These are phyloP conservation scores for Botrytis cinerea DNA, from an alignment of 2,329 filamentous ascomycete species.

Conservation along the genomic window DNA sequence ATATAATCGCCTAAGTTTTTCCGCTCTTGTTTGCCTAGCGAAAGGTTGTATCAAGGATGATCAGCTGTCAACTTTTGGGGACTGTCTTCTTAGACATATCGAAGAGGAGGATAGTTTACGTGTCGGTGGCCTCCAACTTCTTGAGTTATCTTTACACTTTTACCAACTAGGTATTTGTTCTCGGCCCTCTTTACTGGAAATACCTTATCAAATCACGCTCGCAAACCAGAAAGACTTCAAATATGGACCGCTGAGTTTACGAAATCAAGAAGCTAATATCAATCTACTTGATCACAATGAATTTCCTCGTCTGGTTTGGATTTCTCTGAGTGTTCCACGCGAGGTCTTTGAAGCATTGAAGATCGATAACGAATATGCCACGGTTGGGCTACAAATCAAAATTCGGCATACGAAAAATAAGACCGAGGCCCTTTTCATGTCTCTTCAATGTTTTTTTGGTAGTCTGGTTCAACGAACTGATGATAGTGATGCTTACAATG, in stretches of 20 bases:
- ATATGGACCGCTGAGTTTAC: neutral
- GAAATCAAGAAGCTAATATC: neutral
- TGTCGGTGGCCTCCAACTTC: neutral
- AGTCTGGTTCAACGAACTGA: neutral
- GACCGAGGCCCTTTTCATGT: neutral
- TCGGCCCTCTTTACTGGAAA: too few species aligned
- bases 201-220: neutral
- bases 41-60: neutral
- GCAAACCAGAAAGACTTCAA: neutral
- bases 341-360: slow-evolving; percentile 8
- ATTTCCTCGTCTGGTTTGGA: slow-evolving; percentile 21
- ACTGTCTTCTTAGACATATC: neutral
- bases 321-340: slow-evolving; percentile 24
- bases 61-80: neutral
- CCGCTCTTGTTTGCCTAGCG: slow-evolving; percentile 3
- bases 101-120: neutral
- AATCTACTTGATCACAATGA: slow-evolving; percentile 2
- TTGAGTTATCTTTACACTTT: neutral
- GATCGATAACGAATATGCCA: neutral
- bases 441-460: slow-evolving; percentile 16
- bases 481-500: neutral
- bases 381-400: slow-evolving; percentile 4
- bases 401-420: neutral
- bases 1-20: slow-evolving; percentile 13
- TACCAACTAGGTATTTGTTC: neutral